A percentile compares a stretch with the other conserved stretches of the same genome.
Evolutionary conservation across 768 basidiomycete species (phyloP).

Genomic region (Agaricus subrufescens): DNA sequence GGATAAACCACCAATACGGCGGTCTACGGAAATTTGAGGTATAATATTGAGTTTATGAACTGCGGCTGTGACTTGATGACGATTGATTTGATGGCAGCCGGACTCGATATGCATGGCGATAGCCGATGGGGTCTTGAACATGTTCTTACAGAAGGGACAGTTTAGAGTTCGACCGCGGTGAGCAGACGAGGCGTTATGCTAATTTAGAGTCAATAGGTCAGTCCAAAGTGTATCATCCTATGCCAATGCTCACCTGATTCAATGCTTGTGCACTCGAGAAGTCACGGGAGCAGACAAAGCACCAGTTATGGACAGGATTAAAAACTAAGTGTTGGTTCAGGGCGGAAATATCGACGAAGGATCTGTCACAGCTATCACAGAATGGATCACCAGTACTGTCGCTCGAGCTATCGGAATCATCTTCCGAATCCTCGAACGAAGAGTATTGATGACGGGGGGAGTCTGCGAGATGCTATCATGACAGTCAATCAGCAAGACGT

Average conservation of each 20-base stretch:
- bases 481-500: no score
- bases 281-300: conserved; percentile 13
- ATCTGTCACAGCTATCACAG: not conserved
- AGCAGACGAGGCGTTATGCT: conserved; percentile 30
- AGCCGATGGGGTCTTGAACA: conserved; percentile 44
- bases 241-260: conserved; percentile 41
- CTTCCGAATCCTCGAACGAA: not conserved
- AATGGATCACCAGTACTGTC: not conserved
- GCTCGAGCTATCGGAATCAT: not conserved
- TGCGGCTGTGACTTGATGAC: conserved; percentile 34
- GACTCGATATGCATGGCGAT: conserved; percentile 61
- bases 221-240: conserved; percentile 33
- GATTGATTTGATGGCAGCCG: conserved; percentile 47
- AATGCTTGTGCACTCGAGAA: conserved; percentile 22
- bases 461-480: not conserved
- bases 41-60: conserved; percentile 45
- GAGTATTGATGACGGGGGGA: not conserved
- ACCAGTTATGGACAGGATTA: conserved; percentile 7
- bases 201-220: conserved; percentile 22
- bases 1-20: conserved; percentile 37
- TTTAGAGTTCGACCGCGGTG: conserved; percentile 27
- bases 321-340: not conserved
- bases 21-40: conserved; percentile 49
- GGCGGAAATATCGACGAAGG: not conserved
- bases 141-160: conserved; percentile 34